These are phyloP conservation scores for Malus hybrid DNA, from an alignment of 331 rosid genomes.

Conservation along the genomic window DNA sequence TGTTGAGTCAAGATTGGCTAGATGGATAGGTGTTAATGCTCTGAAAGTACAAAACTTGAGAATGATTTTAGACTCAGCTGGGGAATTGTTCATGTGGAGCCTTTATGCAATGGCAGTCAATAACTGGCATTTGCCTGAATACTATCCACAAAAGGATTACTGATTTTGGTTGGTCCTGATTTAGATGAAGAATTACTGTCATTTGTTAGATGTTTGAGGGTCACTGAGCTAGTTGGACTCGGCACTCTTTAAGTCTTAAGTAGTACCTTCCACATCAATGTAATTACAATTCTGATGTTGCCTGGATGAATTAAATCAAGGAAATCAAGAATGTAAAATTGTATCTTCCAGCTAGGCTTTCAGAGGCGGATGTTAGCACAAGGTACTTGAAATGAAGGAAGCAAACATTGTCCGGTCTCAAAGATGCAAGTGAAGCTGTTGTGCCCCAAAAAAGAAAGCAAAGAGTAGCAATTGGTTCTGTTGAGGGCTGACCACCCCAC, in stretches of 20 bases:
- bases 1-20: slow-evolving; percentile 14
- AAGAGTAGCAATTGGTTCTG: neutral
- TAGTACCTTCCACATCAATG: slow-evolving; percentile 8
- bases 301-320: slow-evolving; percentile 27
- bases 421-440: neutral
- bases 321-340: slow-evolving; percentile 1
- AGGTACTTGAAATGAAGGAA: slow-evolving; percentile 45
- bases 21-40: slow-evolving; percentile 8
- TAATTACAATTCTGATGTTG: neutral
- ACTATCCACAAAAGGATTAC: neutral
- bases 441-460: neutral
- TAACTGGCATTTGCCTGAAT: slow-evolving; percentile 1
- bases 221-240: slow-evolving; percentile 4
- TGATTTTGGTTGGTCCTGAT: neutral
- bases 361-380: slow-evolving; percentile 26
- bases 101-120: slow-evolving; percentile 6
- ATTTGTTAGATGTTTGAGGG: slow-evolving; percentile 17
- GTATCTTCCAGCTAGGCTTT: slow-evolving; percentile 32
- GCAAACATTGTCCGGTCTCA: neutral
- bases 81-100: slow-evolving; percentile 14
- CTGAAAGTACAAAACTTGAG: neutral
- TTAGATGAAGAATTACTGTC: slow-evolving; percentile 8
- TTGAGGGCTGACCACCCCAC: neutral
- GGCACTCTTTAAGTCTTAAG: neutral
- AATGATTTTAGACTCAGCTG: neutral